Evolutionary conservation across 2,329 filamentous ascomycete genomes (phyloP).

Genomic region (Teratosphaeria destructans): DNA sequence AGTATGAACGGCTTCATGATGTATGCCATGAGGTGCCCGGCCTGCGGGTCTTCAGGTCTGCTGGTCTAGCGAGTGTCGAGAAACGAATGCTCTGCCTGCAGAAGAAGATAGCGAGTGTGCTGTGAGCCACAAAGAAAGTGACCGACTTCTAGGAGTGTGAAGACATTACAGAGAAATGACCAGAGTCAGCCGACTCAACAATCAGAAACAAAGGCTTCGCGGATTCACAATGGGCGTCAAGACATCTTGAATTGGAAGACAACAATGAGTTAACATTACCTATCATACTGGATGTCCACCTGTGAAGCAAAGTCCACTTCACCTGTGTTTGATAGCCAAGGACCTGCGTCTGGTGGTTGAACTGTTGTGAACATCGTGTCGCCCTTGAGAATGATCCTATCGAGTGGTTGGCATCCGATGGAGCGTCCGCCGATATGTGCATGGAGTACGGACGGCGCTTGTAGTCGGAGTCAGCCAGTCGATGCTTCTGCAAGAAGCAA

Average conservation of each 20-base stretch:
- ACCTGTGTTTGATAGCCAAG: not conserved
- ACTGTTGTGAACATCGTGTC: not conserved
- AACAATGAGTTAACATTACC: not conserved
- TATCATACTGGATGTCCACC: not conserved
- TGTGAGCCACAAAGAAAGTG: not conserved
- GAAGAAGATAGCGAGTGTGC: not conserved
- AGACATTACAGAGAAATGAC: not conserved
- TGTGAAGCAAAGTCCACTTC: not conserved
- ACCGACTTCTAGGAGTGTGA: not conserved
- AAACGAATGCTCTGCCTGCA: not conserved
- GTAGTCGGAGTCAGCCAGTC: not conserved
- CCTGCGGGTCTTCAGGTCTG: not conserved
- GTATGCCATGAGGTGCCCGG: not conserved
- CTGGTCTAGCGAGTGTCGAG: not conserved
- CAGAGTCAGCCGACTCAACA: not conserved
- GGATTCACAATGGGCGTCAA: not conserved
- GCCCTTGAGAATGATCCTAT: not conserved
- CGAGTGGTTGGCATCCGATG: not conserved
- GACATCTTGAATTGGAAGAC: not conserved
- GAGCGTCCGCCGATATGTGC: not conserved
- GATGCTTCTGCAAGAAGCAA: not conserved
- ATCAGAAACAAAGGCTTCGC: not conserved
- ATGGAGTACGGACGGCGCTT: not conserved
- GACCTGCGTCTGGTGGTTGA: not conserved
- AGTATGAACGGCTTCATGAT: constrained; percentile 1